A percentile compares a stretch with the other conserved stretches of the same genome.
These are phyloP conservation scores for Taiozyma sp. DNA, from an alignment of 1,139 yeast genomes.

Conservation along the genomic window DNA sequence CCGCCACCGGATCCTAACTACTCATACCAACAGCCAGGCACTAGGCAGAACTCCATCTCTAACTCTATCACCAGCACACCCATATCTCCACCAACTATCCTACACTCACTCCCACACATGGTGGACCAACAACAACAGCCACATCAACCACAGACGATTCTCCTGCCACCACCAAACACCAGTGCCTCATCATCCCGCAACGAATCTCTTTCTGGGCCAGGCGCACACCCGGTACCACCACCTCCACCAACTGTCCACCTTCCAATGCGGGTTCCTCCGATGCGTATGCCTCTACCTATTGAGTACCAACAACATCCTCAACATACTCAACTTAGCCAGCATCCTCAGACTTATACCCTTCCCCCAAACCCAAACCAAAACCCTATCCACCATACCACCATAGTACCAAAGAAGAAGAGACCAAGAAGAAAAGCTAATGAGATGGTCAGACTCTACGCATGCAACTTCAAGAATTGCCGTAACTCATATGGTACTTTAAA, in stretches of 20 bases:
- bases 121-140: neutral
- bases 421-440: constrained; percentile 61
- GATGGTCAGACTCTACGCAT: constrained; percentile 59
- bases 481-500: constrained; percentile 75
- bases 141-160: neutral
- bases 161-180: neutral
- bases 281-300: neutral
- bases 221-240: neutral
- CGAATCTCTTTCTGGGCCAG: neutral
- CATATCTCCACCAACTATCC: neutral
- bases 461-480: constrained; percentile 54
- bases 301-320: neutral
- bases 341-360: neutral
- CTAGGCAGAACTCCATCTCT: neutral
- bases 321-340: neutral
- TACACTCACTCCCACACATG: neutral
- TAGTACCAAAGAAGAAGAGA: constrained; percentile 39
- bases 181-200: neutral
- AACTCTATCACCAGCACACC: neutral
- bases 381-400: neutral
- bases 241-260: neutral
- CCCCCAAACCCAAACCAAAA: neutral
- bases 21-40: neutral
- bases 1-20: neutral
- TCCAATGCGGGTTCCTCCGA: neutral